A percentile compares a stretch with the other conserved stretches of the same genome.
Evolutionary conservation across 2,329 filamentous ascomycete species (phyloP).

Genomic region (Leptographium procerum): DNA sequence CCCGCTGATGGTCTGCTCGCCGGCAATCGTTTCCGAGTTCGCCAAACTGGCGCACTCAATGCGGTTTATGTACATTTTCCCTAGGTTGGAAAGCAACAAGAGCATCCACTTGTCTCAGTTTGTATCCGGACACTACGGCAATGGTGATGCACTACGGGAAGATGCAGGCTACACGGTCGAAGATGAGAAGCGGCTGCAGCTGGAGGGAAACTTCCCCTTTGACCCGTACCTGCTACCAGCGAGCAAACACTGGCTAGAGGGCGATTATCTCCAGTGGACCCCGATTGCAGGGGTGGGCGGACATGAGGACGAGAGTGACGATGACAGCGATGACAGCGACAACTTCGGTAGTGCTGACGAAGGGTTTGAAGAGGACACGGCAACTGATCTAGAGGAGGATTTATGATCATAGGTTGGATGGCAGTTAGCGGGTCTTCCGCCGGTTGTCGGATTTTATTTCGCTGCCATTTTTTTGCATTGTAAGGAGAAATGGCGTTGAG

Average conservation of each 20-base stretch:
- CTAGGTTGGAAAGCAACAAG: constrained; percentile 85
- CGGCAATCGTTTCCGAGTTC: constrained; percentile 82
- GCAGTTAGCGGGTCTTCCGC: neutral
- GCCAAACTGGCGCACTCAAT: constrained; percentile 78
- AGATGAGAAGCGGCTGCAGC: constrained; percentile 69
- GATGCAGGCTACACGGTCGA: constrained; percentile 41
- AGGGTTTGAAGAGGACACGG: constrained; percentile 6
- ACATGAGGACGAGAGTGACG: constrained; percentile 37
- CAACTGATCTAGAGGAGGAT: constrained; percentile 1
- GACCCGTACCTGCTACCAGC: constrained; percentile 87
- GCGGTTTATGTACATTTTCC: constrained; percentile 79
- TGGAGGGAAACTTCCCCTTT: constrained; percentile 94
- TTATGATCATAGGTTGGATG: neutral
- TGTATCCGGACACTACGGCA: constrained; percentile 44
- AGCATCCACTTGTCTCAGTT: constrained; percentile 68
- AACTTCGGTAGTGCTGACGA: constrained; percentile 4
- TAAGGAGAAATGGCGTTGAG: neutral
- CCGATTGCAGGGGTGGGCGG: constrained; percentile 59
- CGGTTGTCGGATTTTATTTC: neutral
- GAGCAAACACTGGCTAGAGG: constrained; percentile 79
- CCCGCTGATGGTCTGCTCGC: constrained; percentile 87
- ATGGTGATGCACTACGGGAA: constrained; percentile 34
- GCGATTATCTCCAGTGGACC: constrained; percentile 73
- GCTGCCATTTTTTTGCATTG: neutral
- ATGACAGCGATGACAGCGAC: constrained; percentile 30